These are phyloP conservation scores for Saturnispora sanitii DNA, from an alignment of 805 yeast genomes.

Conservation along the genomic window DNA sequence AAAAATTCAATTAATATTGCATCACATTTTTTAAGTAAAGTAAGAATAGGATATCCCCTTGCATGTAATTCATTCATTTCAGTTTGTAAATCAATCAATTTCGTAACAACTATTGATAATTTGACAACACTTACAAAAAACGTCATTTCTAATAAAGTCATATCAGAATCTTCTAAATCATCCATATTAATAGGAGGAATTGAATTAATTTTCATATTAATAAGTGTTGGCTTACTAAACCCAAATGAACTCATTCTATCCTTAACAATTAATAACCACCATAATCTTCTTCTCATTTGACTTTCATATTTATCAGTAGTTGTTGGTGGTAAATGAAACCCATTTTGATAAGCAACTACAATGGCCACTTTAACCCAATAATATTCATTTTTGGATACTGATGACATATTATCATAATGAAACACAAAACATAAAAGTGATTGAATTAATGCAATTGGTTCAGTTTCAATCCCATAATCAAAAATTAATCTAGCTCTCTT, in stretches of 20 bases:
- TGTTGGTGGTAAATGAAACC: slow-evolving; percentile 46
- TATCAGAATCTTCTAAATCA: slow-evolving; percentile 51
- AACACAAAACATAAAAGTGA: slow-evolving; percentile 32
- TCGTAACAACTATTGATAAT: slow-evolving; percentile 61
- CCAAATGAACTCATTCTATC: slow-evolving; percentile 64
- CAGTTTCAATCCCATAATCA: slow-evolving; percentile 60
- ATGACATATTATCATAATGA: slow-evolving; percentile 19
- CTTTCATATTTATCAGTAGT: slow-evolving; percentile 15
- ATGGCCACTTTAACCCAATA: slow-evolving; percentile 71
- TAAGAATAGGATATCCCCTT: slow-evolving; percentile 30
- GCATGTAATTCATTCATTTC: slow-evolving; percentile 56
- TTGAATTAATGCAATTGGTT: slow-evolving; percentile 53
- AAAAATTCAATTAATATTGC: slow-evolving; percentile 73
- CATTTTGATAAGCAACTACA: slow-evolving; percentile 65
- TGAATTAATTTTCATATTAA: slow-evolving; percentile 65
- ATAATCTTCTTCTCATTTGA: slow-evolving; percentile 25
- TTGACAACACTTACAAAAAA: slow-evolving; percentile 55
- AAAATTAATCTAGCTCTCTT: slow-evolving; percentile 53
- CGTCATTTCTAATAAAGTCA: slow-evolving; percentile 39
- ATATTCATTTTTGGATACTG: slow-evolving; percentile 48
- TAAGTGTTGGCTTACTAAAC: slow-evolving; percentile 61
- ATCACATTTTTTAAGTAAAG: slow-evolving; percentile 51
- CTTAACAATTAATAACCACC: slow-evolving; percentile 71
- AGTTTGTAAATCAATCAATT: slow-evolving; percentile 58
- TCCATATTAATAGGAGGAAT: slow-evolving; percentile 60